Evolutionary conservation across 164 flowering plant genomes (phyloP).

Genomic region (Tetrastigma voinierianum): DNA sequence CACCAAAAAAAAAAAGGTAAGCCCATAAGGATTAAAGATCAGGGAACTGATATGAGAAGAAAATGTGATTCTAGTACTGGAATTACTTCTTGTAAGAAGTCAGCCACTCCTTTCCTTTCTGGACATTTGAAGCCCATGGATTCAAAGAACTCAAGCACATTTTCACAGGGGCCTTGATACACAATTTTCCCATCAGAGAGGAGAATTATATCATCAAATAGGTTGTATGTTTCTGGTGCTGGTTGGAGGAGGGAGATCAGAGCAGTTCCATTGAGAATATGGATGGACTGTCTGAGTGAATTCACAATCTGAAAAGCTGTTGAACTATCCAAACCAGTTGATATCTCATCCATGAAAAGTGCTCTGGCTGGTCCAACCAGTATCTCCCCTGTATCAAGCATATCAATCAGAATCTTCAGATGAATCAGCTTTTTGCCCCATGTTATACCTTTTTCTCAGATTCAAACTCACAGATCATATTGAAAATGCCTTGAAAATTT

Average conservation of each 20-base stretch:
- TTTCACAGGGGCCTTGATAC: slow-evolving; percentile 53
- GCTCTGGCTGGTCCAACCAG: slow-evolving; percentile 55
- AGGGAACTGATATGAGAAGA: too few relatives aligned
- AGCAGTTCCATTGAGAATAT: slow-evolving; percentile 41
- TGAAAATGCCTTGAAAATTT: background rate
- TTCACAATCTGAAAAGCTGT: slow-evolving; percentile 53
- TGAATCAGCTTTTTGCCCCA: too few relatives aligned
- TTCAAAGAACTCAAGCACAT: slow-evolving; percentile 47
- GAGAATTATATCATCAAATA: slow-evolving; percentile 51
- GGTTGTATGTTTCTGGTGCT: slow-evolving; percentile 47
- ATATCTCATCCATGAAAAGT: slow-evolving; percentile 59
- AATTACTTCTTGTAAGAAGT: too few relatives aligned
- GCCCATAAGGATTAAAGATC: too few relatives aligned
- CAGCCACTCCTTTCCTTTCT: slow-evolving; percentile 38
- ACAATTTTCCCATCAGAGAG: slow-evolving; percentile 51
- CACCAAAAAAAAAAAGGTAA: too few relatives aligned
- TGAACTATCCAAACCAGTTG: slow-evolving; percentile 63
- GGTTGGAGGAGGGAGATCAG: slow-evolving; percentile 56
- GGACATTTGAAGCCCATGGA: slow-evolving; percentile 55
- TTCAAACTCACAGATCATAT: background rate
- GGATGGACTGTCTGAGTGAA: slow-evolving; percentile 39
- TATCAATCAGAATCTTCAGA: too few relatives aligned
- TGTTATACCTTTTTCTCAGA: too few relatives aligned
- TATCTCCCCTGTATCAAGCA: slow-evolving; percentile 42
- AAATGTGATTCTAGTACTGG: too few relatives aligned